phyloP scores from a whole-genome alignment of 2,329 filamentous ascomycete species.

The Alternaria sp. region DNA sequence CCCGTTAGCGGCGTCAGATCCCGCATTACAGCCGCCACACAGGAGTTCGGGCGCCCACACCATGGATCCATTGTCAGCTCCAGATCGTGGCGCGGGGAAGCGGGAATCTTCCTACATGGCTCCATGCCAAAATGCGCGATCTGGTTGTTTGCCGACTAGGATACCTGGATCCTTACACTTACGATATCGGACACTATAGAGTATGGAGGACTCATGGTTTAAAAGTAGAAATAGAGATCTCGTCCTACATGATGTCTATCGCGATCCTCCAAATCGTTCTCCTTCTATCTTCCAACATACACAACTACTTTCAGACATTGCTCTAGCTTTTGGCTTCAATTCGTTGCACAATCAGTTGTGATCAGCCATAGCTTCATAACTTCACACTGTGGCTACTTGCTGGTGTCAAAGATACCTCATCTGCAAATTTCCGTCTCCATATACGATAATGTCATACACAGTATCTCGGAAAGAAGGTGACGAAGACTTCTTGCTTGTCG shows the following conservation, averaged over 20 bases:
- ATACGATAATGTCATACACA: slow-evolving; percentile 20
- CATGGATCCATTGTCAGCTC: background rate
- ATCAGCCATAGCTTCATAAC: background rate
- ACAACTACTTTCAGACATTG: background rate
- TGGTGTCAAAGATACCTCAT: background rate
- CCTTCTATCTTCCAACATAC: background rate
- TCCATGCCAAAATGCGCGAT: background rate
- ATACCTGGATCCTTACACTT: background rate
- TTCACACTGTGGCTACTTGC: background rate
- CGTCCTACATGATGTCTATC: slow-evolving; percentile 7
- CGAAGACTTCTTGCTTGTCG: slow-evolving; percentile 43
- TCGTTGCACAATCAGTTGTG: background rate
- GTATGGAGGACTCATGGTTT: background rate
- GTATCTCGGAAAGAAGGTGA: slow-evolving; percentile 27
- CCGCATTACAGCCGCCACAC: background rate
- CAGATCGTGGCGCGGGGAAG: slow-evolving; percentile 11
- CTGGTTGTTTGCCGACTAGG: background rate
- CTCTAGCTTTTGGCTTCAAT: background rate
- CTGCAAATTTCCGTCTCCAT: background rate
- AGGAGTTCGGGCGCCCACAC: background rate
- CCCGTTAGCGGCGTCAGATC: background rate
- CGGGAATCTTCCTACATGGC: slow-evolving; percentile 2
- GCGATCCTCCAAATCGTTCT: background rate
- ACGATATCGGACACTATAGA: background rate
- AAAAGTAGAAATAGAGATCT: slow-evolving; percentile 10